Percentiles rank a stretch among this genome's conserved stretches.
Evolutionary conservation across 1,139 yeast genomes (phyloP).

Genomic region (Candida sp.): DNA sequence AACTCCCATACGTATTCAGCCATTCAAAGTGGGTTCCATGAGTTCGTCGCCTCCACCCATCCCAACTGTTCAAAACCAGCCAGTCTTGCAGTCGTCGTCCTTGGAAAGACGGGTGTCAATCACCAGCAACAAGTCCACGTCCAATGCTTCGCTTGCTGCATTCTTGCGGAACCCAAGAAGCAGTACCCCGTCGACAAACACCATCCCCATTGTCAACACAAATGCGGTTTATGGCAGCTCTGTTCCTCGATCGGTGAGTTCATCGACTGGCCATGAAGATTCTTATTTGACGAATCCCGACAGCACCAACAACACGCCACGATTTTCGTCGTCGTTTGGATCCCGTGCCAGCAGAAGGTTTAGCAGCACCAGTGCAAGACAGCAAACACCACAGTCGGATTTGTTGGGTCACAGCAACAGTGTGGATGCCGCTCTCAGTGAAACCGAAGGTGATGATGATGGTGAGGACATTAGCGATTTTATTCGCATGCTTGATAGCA

Average conservation of each 20-base stretch:
- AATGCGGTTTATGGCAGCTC: conserved; percentile 21
- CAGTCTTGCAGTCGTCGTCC: conserved; percentile 22
- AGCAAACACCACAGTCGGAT: conserved; percentile 28
- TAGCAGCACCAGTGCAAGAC: conserved; percentile 40
- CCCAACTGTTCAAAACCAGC: conserved; percentile 21
- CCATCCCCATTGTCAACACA: conserved; percentile 26
- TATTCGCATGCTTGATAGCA: conserved; percentile 79
- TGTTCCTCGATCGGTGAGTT: conserved; percentile 44
- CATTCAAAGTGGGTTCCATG: conserved; percentile 66
- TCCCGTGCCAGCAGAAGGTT: conserved; percentile 52
- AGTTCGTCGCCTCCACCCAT: conserved; percentile 50
- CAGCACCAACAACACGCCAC: conserved; percentile 36
- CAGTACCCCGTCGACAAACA: conserved; percentile 33
- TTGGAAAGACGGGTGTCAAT: conserved; percentile 48
- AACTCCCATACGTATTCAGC: conserved; percentile 48
- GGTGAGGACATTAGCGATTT: conserved; percentile 79
- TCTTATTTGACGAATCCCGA: conserved; percentile 25
- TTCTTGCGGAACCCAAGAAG: conserved; percentile 53
- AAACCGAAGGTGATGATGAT: conserved; percentile 62
- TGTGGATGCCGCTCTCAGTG: conserved; percentile 41
- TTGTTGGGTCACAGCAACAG: conserved; percentile 19
- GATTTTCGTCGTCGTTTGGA: conserved; percentile 62
- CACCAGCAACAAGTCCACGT: conserved; percentile 53
- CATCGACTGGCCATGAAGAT: conserved; percentile 44
- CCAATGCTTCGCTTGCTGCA: conserved; percentile 60